phyloP scores from a whole-genome alignment of 352 stramenopile genomes.

The Globisporangium polare region DNA sequence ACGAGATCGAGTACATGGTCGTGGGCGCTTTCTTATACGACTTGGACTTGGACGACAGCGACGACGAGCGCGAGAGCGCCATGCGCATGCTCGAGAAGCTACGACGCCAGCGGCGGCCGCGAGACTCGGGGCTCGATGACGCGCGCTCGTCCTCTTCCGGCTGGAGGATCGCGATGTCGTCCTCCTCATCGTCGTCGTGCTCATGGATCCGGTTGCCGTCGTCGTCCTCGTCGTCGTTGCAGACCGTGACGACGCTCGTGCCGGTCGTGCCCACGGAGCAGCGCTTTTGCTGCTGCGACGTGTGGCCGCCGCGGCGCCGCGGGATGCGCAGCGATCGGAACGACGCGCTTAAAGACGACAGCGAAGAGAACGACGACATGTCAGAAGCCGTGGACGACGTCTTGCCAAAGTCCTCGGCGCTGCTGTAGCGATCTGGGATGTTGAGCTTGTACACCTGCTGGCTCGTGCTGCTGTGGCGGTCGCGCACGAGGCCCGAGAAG shows the following conservation, averaged over 20 bases:
- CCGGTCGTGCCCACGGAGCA: slow-evolving; percentile 13
- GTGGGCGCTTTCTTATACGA: slow-evolving; percentile 20
- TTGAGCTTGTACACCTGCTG: slow-evolving; percentile 9
- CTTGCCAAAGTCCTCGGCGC: slow-evolving; percentile 7
- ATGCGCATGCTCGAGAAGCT: slow-evolving; percentile 14
- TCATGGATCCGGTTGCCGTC: background rate
- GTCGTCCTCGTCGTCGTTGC: slow-evolving; percentile 8
- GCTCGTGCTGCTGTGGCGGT: background rate
- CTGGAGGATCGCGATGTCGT: slow-evolving; percentile 19
- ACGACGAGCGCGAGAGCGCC: slow-evolving; percentile 14
- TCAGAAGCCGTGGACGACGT: background rate
- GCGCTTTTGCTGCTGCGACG: slow-evolving; percentile 3
- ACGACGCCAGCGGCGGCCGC: slow-evolving; percentile 2
- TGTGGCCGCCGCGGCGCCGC: background rate
- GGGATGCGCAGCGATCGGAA: slow-evolving; percentile 8
- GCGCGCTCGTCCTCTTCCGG: background rate
- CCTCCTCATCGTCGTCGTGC: slow-evolving; percentile 8
- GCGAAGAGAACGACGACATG: background rate
- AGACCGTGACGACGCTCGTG: slow-evolving; percentile 11
- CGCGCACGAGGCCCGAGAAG: background rate
- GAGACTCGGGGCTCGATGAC: slow-evolving; percentile 2
- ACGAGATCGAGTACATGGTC: slow-evolving; percentile 69
- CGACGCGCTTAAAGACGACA: background rate
- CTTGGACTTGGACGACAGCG: background rate
- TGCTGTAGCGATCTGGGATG: slow-evolving; percentile 8